phyloP scores from a whole-genome alignment of 805 yeast species.

The Hemisphaericaspora nanyangensis region DNA sequence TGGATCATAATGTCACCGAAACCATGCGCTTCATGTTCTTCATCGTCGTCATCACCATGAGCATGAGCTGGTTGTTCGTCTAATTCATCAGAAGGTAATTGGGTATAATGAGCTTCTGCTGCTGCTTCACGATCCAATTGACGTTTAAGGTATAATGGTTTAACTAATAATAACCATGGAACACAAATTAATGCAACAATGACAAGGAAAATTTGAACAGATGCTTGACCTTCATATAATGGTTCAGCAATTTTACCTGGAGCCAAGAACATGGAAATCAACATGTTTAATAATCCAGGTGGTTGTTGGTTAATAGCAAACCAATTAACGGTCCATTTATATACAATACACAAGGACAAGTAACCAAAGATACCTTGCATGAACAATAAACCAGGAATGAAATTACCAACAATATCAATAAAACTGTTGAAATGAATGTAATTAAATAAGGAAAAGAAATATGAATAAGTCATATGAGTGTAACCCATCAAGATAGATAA shows the following conservation, averaged over 20 bases:
- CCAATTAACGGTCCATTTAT: constrained; percentile 97
- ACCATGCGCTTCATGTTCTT: constrained; percentile 48
- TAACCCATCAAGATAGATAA: constrained; percentile 92
- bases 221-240: constrained; percentile 74
- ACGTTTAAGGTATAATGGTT: constrained; percentile 71
- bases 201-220: constrained; percentile 68
- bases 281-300: constrained; percentile 91
- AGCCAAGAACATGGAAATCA: constrained; percentile 90
- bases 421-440: constrained; percentile 61
- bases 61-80: constrained; percentile 25
- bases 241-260: constrained; percentile 87
- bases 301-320: constrained; percentile 69
- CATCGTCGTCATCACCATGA: constrained; percentile 49
- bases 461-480: constrained; percentile 89
- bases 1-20: constrained; percentile 96
- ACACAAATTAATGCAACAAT: constrained; percentile 82
- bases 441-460: constrained; percentile 79
- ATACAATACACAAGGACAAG: constrained; percentile 76
- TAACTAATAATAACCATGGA: constrained; percentile 83
- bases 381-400: constrained; percentile 88
- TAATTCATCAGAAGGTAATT: constrained; percentile 21
- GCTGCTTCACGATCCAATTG: constrained; percentile 52
- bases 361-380: constrained; percentile 98
- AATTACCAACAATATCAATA: constrained; percentile 87
- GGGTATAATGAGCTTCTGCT: constrained; percentile 44